Conservation (phyloP, 2,329 filamentous ascomycete species). For the Scedosporium aurantiacum region DNA sequence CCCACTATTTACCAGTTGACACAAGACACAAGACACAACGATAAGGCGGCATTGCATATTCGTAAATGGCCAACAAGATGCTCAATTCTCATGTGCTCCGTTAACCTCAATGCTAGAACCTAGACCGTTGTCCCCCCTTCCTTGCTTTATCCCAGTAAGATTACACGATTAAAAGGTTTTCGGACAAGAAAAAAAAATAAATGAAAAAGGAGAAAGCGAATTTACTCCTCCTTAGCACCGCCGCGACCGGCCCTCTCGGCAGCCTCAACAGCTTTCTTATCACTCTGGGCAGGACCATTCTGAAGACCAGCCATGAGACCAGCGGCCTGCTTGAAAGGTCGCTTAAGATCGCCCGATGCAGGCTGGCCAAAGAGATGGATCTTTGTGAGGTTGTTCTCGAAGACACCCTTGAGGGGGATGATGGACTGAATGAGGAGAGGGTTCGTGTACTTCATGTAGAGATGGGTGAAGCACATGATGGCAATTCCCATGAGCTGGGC, state of each 20-base stretch:
- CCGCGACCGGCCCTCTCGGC: conserved; percentile 65
- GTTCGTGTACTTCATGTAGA: conserved; percentile 99
- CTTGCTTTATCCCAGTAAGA: neutral
- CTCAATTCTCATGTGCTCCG: neutral
- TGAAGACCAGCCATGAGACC: conserved; percentile 75
- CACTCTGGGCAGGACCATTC: conserved; percentile 68
- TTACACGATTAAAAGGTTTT: neutral
- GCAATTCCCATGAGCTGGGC: conserved; percentile 88
- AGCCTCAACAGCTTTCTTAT: conserved; percentile 78
- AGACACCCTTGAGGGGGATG: conserved; percentile 88
- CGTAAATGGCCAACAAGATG: neutral
- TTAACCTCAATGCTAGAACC: neutral
- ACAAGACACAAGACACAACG: neutral
- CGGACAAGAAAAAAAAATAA: neutral
- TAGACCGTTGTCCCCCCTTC: neutral
- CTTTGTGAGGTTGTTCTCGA: conserved; percentile 94
- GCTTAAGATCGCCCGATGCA: conserved; percentile 81
- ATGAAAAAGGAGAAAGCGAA: neutral
- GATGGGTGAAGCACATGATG: conserved; percentile 98
- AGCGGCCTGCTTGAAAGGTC: conserved; percentile 80
- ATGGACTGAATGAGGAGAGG: conserved; percentile 97
- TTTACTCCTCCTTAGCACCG: conserved; percentile 62
- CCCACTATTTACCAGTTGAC: neutral
- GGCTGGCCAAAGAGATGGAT: conserved; percentile 84
- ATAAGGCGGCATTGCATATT: neutral